phyloP scores from a whole-genome alignment of 2,329 filamentous ascomycete species.

The Fusarium cyanostomum region DNA sequence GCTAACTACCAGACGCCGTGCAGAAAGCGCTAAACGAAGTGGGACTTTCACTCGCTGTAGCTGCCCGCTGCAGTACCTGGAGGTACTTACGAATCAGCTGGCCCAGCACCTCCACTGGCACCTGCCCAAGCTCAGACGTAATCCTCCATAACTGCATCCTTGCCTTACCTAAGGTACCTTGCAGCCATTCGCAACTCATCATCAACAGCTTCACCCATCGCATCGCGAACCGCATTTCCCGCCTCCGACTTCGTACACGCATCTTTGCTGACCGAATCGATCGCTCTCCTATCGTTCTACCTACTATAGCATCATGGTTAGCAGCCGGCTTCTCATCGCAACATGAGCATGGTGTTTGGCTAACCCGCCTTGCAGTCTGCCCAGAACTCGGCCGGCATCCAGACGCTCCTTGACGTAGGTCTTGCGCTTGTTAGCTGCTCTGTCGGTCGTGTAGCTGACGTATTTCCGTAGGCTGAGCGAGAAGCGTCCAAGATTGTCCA shows the following conservation, averaged over 20 bases:
- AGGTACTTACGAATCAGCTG: slow-evolving; percentile 28
- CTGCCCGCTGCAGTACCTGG: slow-evolving; percentile 12
- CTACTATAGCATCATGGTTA: slow-evolving; percentile 35
- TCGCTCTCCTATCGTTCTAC: not conserved
- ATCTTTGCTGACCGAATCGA: not conserved
- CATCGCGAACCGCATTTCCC: slow-evolving; percentile 9
- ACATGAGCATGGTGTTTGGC: slow-evolving; percentile 30
- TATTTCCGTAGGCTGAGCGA: slow-evolving; percentile 79
- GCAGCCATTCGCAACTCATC: slow-evolving; percentile 31
- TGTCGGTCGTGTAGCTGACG: slow-evolving; percentile 4
- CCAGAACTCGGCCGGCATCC: slow-evolving; percentile 98
- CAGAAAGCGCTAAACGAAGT: slow-evolving; percentile 20
- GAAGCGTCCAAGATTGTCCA: slow-evolving; percentile 99
- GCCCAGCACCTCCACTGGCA: not conserved
- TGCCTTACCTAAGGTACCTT: slow-evolving; percentile 26
- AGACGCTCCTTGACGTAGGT: slow-evolving; percentile 96
- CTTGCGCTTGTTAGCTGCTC: not conserved
- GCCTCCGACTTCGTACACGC: not conserved
- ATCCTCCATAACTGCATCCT: slow-evolving; percentile 23
- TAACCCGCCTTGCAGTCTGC: slow-evolving; percentile 73
- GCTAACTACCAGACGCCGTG: slow-evolving; percentile 18
- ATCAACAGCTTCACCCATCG: slow-evolving; percentile 27
- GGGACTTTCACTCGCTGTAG: not conserved
- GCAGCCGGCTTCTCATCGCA: slow-evolving; percentile 12
- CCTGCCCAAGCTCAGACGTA: slow-evolving; percentile 37